Evolutionary conservation across 2,329 filamentous ascomycete genomes (phyloP).

Genomic region (Aspergillus latus): DNA sequence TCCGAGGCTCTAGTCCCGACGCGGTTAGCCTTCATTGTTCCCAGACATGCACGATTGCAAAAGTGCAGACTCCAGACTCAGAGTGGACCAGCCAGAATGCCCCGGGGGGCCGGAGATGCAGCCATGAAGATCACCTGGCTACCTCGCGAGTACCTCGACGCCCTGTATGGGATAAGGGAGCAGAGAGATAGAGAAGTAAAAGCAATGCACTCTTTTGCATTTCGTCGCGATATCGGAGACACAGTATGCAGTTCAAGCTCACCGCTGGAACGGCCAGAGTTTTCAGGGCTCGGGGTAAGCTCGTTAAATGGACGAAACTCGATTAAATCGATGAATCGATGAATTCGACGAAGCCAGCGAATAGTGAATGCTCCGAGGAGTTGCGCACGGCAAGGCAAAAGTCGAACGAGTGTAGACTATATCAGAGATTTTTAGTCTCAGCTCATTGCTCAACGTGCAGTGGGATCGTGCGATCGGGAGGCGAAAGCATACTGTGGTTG

Average conservation of each 20-base stretch:
- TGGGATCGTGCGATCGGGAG: constrained; percentile 19
- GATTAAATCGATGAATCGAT: neutral
- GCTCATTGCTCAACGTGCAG: neutral
- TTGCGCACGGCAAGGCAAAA: neutral
- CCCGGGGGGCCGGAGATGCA: constrained; percentile 19
- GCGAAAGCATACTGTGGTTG: constrained; percentile 16
- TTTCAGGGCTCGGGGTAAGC: neutral
- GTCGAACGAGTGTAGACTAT: constrained; percentile 4
- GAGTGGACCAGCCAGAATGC: constrained; percentile 23
- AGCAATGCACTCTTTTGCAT: neutral
- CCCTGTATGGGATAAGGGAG: constrained; percentile 8
- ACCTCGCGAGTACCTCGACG: neutral
- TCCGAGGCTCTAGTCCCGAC: constrained; percentile 13
- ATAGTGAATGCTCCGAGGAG: constrained; percentile 11
- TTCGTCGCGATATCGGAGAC: neutral
- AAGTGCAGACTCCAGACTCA: neutral
- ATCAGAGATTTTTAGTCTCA: constrained; percentile 9
- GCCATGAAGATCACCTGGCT: constrained; percentile 24
- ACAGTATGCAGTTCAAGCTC: neutral
- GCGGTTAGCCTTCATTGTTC: constrained; percentile 14
- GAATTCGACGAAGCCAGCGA: neutral
- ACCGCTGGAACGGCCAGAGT: constrained; percentile 4
- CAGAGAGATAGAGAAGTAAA: constrained; percentile 1
- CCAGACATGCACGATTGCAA: constrained; percentile 13
- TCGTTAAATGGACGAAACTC: neutral